Base-by-base conservation (phyloP, 495 filamentous ascomycete species). In the Antarctomyces pellizariae region DNA sequence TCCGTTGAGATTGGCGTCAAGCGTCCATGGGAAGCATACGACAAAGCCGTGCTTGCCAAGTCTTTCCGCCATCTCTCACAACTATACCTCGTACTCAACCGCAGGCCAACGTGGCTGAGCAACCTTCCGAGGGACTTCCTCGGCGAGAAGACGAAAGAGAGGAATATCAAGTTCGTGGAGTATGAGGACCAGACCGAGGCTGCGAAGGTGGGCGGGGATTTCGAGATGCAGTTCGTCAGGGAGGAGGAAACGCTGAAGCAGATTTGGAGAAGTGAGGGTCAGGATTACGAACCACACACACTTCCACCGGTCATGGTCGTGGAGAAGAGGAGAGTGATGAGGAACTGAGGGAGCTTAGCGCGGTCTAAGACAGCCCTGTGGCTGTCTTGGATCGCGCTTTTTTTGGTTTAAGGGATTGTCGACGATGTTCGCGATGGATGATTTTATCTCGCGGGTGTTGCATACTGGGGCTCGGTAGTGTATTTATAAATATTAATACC, bases 1-100 rank as follows among this genome's bases (percentile, higher is more conserved):
- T 50, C 57, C 21, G 54, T 63, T 16, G 40, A 38, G 13, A 41
- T 47, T 13, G 41, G 49, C 14, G 45, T 63, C 25, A 50, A 54
- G 24, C 37, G 56, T 20, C 56, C 54, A 13, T 63, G 58, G 58
- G 58, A 63, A 39, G 48, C 50, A 1, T 63, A 59, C 33, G 57
- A 51, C 39, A 61, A 63, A 39, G 50, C 54, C 24, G 42, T 41
- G 18, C 33, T 59, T 21, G 39, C 61, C 20, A 44, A 52, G 23
- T 47, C 44, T 22, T 61, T 61, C 24, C 46, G 42, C 1, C 26
- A 39, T 1, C 34, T 60, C 12, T 29, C 47, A 25, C 48, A 57
- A 32, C 40, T 53, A 11, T 43, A 44, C 18, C 21, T 59, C 10
- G 54, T 59, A 18, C 26, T 51, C 13, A n/a, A n/a, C n/a, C n/a